A percentile compares a stretch with the other conserved stretches of the same genome.
These are phyloP conservation scores for Gloeopeniophorella convolvens DNA, from an alignment of 768 basidiomycete genomes.

Conservation along the genomic window DNA sequence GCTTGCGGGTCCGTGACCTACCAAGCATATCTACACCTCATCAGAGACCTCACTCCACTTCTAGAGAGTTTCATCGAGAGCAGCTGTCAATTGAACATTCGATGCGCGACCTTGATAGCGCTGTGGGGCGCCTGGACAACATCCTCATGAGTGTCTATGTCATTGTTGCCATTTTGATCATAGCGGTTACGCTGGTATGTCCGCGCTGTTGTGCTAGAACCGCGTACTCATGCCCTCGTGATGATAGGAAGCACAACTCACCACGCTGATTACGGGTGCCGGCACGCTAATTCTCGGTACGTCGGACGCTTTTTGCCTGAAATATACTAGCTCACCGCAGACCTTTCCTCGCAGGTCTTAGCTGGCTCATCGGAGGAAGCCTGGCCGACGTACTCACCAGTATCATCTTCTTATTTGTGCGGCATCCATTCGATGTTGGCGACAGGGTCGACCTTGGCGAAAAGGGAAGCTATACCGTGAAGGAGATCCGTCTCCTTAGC, in stretches of 20 bases:
- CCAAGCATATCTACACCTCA: neutral
- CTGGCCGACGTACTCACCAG: conserved; percentile 76
- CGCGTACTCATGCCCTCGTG: neutral
- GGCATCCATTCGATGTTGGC: conserved; percentile 79
- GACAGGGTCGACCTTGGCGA: conserved; percentile 53
- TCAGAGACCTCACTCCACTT: neutral
- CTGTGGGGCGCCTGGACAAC: conserved; percentile 79
- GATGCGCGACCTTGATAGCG: conserved; percentile 87
- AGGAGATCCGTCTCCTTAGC: conserved; percentile 80
- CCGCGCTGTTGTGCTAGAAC: conserved; percentile 10
- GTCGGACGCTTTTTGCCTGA: conserved; percentile 2
- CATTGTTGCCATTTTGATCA: conserved; percentile 65
- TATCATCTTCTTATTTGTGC: conserved; percentile 89
- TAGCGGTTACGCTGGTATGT: conserved; percentile 73
- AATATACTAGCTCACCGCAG: neutral
- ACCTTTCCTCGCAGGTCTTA: conserved; percentile 42
- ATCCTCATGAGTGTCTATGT: conserved; percentile 80
- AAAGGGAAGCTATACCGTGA: conserved; percentile 62
- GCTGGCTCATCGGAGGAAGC: conserved; percentile 81
- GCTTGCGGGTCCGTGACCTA: conserved; percentile 46
- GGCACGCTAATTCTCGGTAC: conserved; percentile 51
- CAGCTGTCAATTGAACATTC: conserved; percentile 77
- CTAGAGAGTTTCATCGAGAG: conserved; percentile 77
- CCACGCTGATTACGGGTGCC: conserved; percentile 69
- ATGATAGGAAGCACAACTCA: conserved; percentile 61